Conservation (phyloP, 345 rosid genomes). For the Syzygium grande region DNA sequence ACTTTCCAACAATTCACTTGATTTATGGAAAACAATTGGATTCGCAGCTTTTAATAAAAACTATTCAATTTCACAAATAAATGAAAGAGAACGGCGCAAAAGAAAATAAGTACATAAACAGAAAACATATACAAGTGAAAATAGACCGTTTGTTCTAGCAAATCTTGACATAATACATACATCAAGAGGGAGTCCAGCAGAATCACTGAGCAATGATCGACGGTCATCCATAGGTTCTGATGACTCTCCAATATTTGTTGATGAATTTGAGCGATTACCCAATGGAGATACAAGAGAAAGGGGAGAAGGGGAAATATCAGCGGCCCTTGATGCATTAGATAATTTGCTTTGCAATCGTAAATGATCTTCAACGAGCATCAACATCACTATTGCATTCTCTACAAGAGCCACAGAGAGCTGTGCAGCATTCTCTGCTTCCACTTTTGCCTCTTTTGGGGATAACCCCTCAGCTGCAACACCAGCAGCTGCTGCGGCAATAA, state of each 20-base stretch:
- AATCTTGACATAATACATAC: slow-evolving; percentile 41
- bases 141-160: not conserved
- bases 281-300: slow-evolving; percentile 59
- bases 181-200: slow-evolving; percentile 74
- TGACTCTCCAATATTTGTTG: slow-evolving; percentile 39
- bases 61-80: not conserved
- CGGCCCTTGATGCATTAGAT: slow-evolving; percentile 37
- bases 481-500: slow-evolving; percentile 99
- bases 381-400: slow-evolving; percentile 96
- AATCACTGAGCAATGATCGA: slow-evolving; percentile 46
- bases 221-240: slow-evolving; percentile 51
- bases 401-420: slow-evolving; percentile 97
- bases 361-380: slow-evolving; percentile 99
- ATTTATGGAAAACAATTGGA: not conserved
- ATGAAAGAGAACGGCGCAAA: not conserved
- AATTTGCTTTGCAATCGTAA: slow-evolving; percentile 92
- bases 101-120: not conserved
- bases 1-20: not conserved
- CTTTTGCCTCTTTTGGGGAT: slow-evolving; percentile 77
- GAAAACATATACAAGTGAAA: not conserved
- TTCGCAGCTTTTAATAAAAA: not conserved
- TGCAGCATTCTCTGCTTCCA: slow-evolving; percentile 92
- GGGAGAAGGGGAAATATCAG: slow-evolving; percentile 67
- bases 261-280: slow-evolving; percentile 35
- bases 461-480: slow-evolving; percentile 99